Percentiles rank a stretch among this genome's conserved stretches.
Evolutionary conservation across 140 eudicot species (phyloP).

Genomic region (Ambrosia hybrid): DNA sequence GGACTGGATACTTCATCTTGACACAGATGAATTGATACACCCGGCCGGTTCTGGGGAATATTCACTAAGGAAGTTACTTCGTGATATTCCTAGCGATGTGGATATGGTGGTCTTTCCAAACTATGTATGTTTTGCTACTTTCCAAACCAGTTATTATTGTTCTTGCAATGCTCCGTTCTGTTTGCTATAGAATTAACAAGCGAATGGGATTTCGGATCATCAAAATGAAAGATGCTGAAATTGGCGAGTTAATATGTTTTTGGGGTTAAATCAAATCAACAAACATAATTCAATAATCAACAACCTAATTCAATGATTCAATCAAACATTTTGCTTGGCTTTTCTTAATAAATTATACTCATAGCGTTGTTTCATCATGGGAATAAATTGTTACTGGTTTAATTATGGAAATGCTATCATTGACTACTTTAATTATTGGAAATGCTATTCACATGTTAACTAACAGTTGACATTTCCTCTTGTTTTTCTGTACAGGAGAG

Average conservation of each 20-base stretch:
- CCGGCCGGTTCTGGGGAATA: conserved; percentile 95
- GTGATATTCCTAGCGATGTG: conserved; percentile 76
- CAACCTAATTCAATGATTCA: too few species aligned
- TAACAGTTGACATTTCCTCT: background rate
- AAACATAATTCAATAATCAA: too few species aligned
- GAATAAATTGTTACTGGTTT: too few species aligned
- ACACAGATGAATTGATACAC: conserved; percentile 91
- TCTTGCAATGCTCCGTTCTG: background rate
- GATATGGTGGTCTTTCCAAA: conserved; percentile 97
- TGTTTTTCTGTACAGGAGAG: conserved; percentile 66
- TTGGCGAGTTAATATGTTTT: too few species aligned
- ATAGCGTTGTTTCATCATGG: too few species aligned
- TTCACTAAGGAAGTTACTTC: conserved; percentile 74
- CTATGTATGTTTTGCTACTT: conserved; percentile 59
- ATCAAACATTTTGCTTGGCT: too few species aligned
- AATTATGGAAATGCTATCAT: background rate
- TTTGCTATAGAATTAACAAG: background rate
- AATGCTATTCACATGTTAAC: background rate
- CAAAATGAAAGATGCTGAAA: too few species aligned
- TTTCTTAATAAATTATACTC: too few species aligned
- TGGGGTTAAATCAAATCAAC: too few species aligned
- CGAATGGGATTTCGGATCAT: too few species aligned
- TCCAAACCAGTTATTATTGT: background rate
- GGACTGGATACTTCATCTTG: conserved; percentile 99
- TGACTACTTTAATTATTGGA: background rate